These are phyloP conservation scores for Fusarium brevicatenulatum DNA, from an alignment of 2,329 filamentous ascomycete genomes.

Conservation along the genomic window DNA sequence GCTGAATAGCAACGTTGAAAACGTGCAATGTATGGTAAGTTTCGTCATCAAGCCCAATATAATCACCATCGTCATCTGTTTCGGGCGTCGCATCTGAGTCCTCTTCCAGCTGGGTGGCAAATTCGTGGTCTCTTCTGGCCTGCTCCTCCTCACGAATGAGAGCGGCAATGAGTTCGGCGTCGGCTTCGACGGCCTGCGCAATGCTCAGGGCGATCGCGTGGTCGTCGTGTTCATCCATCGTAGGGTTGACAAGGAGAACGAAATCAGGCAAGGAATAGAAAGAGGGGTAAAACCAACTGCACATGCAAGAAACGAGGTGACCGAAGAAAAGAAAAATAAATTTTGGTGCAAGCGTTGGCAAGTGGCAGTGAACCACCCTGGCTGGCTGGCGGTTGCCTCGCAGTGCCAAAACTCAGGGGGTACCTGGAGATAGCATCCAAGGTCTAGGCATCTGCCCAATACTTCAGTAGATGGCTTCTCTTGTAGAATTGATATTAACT, in stretches of 20 bases:
- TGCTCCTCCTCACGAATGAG: not conserved
- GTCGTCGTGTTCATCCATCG: not conserved
- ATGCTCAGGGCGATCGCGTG: not conserved
- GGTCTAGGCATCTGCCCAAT: no score
- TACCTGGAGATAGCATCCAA: not conserved
- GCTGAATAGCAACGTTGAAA: not conserved
- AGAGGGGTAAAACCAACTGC: not conserved
- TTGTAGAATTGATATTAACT: no score
- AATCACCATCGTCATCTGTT: fast-evolving
- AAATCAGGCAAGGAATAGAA: not conserved
- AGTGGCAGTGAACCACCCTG: fast-evolving
- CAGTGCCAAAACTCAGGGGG: not conserved
- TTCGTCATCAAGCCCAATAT: not conserved
- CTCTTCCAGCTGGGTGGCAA: fast-evolving
- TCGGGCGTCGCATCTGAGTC: fast-evolving
- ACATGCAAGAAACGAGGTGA: no score
- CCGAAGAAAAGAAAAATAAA: not conserved
- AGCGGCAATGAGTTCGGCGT: fast-evolving
- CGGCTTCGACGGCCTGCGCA: not conserved
- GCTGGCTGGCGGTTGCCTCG: not conserved
- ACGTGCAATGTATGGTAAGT: fast-evolving
- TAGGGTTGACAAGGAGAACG: not conserved
- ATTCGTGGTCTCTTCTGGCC: fast-evolving
- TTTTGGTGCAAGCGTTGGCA: not conserved
- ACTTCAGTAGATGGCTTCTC: no score